Evolutionary conservation across 2,329 filamentous ascomycete genomes (phyloP), one percentile per base, ranked within the genome.

Genomic region (Lecanicillium sp.): DNA sequence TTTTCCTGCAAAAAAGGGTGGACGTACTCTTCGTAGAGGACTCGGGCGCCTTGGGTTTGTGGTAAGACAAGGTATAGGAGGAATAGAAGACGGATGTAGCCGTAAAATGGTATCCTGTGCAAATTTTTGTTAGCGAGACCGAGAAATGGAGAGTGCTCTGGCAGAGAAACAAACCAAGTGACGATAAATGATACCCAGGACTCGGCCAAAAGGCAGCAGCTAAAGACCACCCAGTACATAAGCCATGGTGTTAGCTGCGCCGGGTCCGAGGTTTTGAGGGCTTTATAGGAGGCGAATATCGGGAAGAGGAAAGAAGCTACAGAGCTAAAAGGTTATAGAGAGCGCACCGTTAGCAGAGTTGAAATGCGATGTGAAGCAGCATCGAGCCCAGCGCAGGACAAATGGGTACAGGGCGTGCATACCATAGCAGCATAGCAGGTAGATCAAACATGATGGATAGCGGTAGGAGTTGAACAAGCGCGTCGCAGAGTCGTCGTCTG

Each of bases 181-280:
- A 97, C 78, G 61, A 97, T 83, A 70, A 91, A 95, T 59, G 84
- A 81, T 49, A 86, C 83, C 80, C 90, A 95, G 39, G 86, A 90
- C 71, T 97, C 93, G 67, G 83, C 80, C 52, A 93, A 79, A 49
- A 90, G 75, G 58, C 84, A 81, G 64, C 87, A 84, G 52, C 87
- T 87, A 55, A 96, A 79, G 20, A 95, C 89, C 52, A 95, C 89
- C 86, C 91, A 98, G 78, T 97, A 98, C 86, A 97, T 97, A 56
- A 97, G 80, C 93, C 93, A 98, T 83, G 91, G 91, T 54, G 88
- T 88, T 51, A 96, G 78, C 63, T 94, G 83, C 30, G 88, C 84
- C 2, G 90, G 90, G 66, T 96, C 88, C 44, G 86, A 86, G 14
- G 89, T 90, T 70, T 93, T 91, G 62, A 98, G 85, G 41, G 93